These are phyloP conservation scores for Fusarium multiceps DNA, from an alignment of 2,329 filamentous ascomycete species.

Conservation along the genomic window DNA sequence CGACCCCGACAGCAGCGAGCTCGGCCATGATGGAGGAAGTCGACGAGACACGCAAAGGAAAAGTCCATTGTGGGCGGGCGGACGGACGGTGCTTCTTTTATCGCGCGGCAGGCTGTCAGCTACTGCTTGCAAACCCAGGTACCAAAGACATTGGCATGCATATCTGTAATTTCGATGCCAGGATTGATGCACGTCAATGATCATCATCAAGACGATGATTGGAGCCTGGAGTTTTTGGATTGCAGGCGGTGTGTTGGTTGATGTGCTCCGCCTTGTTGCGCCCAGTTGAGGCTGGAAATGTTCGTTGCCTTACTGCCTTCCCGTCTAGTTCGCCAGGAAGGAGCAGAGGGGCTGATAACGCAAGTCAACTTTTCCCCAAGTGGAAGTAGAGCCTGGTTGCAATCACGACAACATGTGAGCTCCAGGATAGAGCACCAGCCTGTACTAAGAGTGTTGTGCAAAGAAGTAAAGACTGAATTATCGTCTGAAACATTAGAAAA, in stretches of 20 bases:
- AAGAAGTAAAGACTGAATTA: conserved; percentile 1
- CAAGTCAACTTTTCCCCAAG: no score
- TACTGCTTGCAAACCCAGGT: no score
- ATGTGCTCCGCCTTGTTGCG: not conserved
- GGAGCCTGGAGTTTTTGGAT: not conserved
- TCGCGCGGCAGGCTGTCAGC: no score
- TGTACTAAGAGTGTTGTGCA: no score
- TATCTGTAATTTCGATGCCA: not conserved
- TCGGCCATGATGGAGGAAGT: conserved; percentile 22
- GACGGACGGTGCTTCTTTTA: no score
- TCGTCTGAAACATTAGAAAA: conserved; percentile 14
- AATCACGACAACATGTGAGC: no score
- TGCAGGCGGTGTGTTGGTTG: not conserved
- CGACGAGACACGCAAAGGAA: no score
- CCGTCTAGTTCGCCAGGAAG: not conserved
- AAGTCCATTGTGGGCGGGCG: no score
- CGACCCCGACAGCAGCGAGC: conserved; percentile 2
- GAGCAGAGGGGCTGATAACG: not conserved
- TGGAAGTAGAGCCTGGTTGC: no score
- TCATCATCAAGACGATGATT: not conserved
- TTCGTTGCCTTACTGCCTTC: not conserved
- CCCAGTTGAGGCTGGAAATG: not conserved
- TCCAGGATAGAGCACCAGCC: no score
- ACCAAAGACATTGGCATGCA: no score
- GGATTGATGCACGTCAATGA: not conserved